phyloP scores from a whole-genome alignment of 2,329 filamentous ascomycete species.

The Chaetomiaceae sp. region DNA sequence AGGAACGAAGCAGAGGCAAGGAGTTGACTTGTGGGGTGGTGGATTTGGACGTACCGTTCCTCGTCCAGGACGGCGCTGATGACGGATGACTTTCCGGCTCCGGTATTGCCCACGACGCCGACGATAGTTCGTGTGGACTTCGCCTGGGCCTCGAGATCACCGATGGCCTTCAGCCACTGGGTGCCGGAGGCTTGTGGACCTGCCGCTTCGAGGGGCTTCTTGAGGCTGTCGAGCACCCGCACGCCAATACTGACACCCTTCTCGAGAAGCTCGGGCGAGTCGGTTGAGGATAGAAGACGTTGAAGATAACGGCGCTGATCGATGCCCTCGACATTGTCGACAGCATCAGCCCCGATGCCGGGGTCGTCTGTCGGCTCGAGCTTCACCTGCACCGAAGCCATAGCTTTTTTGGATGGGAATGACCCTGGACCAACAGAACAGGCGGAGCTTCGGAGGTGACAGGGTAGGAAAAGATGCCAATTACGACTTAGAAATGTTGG shows the following conservation, averaged over 20 bases:
- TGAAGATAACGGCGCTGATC: conserved; percentile 9
- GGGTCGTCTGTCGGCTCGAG: conserved; percentile 8
- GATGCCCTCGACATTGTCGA: not conserved
- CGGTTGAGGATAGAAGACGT: not conserved
- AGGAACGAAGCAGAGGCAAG: conserved; percentile 23
- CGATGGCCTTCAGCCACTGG: conserved; percentile 21
- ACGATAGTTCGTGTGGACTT: conserved; percentile 39
- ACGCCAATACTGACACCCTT: conserved; percentile 13
- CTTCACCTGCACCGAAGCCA: conserved; percentile 12
- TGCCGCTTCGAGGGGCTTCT: conserved; percentile 8
- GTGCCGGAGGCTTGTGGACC: conserved; percentile 1
- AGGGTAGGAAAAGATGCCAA: too few relatives aligned
- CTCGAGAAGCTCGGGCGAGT: conserved; percentile 13
- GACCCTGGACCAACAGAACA: too few relatives aligned
- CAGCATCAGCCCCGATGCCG: not conserved
- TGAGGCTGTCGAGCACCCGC: conserved; percentile 13
- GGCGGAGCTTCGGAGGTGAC: too few relatives aligned
- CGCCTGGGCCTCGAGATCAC: conserved; percentile 11
- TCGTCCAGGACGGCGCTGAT: conserved; percentile 61
- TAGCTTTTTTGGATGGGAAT: not conserved
- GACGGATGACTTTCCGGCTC: conserved; percentile 56
- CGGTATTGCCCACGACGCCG: conserved; percentile 58
- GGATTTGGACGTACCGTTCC: conserved; percentile 36
- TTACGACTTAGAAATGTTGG: too few relatives aligned
- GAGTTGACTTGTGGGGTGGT: too few relatives aligned